phyloP scores from a whole-genome alignment of 2,329 filamentous ascomycete species.

The Colletotrichum australisinense region DNA sequence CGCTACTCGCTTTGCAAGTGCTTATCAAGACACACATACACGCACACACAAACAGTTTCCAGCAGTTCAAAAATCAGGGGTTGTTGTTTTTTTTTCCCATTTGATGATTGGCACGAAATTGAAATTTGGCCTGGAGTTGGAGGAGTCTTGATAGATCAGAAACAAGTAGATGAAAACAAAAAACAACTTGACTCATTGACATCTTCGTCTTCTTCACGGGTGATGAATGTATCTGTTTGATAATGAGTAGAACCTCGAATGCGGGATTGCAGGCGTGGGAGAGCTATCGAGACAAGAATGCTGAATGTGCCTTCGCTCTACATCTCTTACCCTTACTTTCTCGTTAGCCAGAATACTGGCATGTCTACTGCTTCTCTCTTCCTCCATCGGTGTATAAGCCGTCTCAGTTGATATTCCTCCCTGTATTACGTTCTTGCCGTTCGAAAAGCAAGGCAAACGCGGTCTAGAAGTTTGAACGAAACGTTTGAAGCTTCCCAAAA shows the following conservation, averaged over 20 bases:
- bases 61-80: no score
- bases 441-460: neutral
- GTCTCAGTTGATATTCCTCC: no score
- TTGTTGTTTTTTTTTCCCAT: no score
- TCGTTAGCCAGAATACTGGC: no score
- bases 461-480: neutral
- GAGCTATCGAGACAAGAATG: no score
- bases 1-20: conserved; percentile 9
- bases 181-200: neutral
- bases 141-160: neutral
- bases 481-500: neutral
- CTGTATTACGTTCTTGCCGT: no score
- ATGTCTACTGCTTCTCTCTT: no score
- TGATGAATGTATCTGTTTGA: no score
- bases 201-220: neutral
- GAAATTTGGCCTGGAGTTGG: neutral
- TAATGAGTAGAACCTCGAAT: no score
- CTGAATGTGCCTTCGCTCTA: no score
- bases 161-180: neutral
- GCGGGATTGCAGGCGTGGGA: neutral
- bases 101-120: neutral
- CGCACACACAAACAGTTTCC: neutral
- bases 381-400: no score
- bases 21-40: conserved; percentile 5
- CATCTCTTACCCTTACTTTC: no score